Evolutionary conservation across 495 filamentous ascomycete species (phyloP), one percentile per base, ranked within the genome.

Genomic region (Tuber aestivum): DNA sequence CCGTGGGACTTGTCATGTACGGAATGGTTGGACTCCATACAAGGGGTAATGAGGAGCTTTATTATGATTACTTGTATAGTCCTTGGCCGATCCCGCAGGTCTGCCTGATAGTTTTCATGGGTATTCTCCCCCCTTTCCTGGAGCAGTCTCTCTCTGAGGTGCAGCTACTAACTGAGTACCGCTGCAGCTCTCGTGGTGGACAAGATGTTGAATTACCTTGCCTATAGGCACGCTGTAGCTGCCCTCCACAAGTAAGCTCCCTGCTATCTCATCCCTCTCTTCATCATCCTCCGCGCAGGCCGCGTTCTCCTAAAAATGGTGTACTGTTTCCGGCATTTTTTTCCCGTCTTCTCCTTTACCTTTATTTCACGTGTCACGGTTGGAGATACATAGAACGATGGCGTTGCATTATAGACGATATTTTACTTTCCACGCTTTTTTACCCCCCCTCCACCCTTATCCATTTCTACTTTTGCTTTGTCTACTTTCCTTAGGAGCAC

Each of bases 71-170:
- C 41, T 50, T 81, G 32, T 70, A 41, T 1, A 78, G 79, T 10
- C 69, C 79, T 23, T 82, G 79, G 79, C 73, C 80, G 3, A 75
- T 82, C 21, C 80, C 80, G 1, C 76, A 74, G 38, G 73, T 81
- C n/a, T 68, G 44, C 61, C 37, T 82, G 32, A 75, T 81, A 42
- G 44, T 81, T 14, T 75, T 82, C 72, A 21, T 41, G 8, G 76
- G 80, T 82, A 82, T 72, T 76, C 70, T 7, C 69, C 27, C 37
- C 61, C 9, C 32, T 56, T 41, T 41, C 23, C 69, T 20, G 10
- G 41, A n/a, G 5, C 48, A 16, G 61, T 41, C 27, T 56, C 32
- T 41, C 27, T 56, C 32, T 68, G 35, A 50, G 6, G 23, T 23
- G 3, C 8, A n/a, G 75, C 77, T 65, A 77, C 75, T 77, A 18